Conservation (phyloP, 805 yeast genomes). For the Cyberlindnera maclurae region DNA sequence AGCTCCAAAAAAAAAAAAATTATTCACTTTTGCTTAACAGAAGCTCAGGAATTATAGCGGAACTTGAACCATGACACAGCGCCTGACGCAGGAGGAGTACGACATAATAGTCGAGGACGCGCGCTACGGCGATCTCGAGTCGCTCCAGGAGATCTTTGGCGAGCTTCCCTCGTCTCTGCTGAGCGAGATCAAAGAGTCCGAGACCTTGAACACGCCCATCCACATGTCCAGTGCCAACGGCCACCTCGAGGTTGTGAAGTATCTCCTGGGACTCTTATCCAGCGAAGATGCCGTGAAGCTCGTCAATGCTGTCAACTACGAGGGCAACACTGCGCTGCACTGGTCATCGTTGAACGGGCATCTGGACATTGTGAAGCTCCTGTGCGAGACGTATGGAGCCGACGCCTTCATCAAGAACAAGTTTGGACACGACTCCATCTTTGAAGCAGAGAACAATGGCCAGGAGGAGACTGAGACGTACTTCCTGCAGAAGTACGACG, state of each 20-base stretch:
- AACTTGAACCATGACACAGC: constrained; percentile 17
- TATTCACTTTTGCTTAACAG: neutral
- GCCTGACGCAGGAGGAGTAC: constrained; percentile 61
- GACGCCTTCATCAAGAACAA: constrained; percentile 76
- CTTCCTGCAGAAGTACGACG: constrained; percentile 64
- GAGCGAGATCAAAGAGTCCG: constrained; percentile 50
- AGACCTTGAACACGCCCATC: constrained; percentile 63
- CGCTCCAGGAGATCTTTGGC: constrained; percentile 59
- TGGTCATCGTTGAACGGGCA: constrained; percentile 96
- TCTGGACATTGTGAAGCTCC: constrained; percentile 54
- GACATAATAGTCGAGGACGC: constrained; percentile 80
- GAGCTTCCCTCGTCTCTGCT: constrained; percentile 40
- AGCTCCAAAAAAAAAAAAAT: neutral
- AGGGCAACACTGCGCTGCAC: constrained; percentile 91
- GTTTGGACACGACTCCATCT: constrained; percentile 76
- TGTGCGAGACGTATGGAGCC: constrained; percentile 69
- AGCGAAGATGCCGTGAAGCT: constrained; percentile 38
- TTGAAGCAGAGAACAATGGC: constrained; percentile 78
- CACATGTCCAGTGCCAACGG: constrained; percentile 98
- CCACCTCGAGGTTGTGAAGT: constrained; percentile 60
- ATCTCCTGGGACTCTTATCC: constrained; percentile 43
- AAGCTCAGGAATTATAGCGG: neutral
- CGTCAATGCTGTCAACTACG: constrained; percentile 53
- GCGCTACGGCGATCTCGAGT: constrained; percentile 80
- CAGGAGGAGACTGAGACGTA: constrained; percentile 73